A percentile compares a stretch with the other conserved stretches of the same genome.
phyloP scores from a whole-genome alignment of 169 alveolate genomes.

The Eimeria necatrix region DNA sequence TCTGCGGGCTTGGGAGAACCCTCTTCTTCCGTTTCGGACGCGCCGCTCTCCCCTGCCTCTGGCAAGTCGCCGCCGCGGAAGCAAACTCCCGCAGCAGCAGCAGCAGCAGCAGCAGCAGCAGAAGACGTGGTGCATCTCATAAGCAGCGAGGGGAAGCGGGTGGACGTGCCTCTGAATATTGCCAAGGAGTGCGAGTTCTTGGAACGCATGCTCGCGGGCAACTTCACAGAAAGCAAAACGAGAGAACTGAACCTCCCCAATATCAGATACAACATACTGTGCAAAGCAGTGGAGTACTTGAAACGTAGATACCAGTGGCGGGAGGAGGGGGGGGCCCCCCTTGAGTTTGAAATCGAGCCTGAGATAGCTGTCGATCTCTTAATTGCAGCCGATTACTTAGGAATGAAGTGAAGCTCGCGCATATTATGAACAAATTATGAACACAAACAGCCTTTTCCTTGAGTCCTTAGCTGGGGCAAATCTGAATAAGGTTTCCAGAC shows the following conservation, averaged over 20 bases:
- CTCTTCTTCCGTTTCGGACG: too few species aligned
- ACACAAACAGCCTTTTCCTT: too few species aligned
- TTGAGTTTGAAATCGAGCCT: constrained; percentile 74
- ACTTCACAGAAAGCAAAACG: constrained; percentile 67
- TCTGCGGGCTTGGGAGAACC: too few species aligned
- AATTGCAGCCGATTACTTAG: constrained; percentile 83
- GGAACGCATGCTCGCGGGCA: constrained; percentile 19
- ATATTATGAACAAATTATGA: too few species aligned
- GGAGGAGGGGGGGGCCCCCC: constrained; percentile 56
- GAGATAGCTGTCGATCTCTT: constrained; percentile 81
- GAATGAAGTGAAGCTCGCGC: constrained; percentile 25
- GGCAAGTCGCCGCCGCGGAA: too few species aligned
- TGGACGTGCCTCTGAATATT: constrained; percentile 23
- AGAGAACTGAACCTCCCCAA: constrained; percentile 31
- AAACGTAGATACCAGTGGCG: constrained; percentile 51
- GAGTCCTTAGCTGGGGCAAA: too few species aligned
- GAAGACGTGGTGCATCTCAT: constrained; percentile 30
- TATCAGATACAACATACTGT: neutral
- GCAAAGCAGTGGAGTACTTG: constrained; percentile 76
- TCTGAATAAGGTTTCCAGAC: too few species aligned
- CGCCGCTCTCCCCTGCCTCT: too few species aligned
- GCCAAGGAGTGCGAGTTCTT: constrained; percentile 69
- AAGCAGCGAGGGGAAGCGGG: constrained; percentile 37
- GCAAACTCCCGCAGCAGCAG: too few species aligned
- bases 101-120: neutral